phyloP scores from a whole-genome alignment of 495 filamentous ascomycete species.

The Hyaloscypha finlandica region DNA sequence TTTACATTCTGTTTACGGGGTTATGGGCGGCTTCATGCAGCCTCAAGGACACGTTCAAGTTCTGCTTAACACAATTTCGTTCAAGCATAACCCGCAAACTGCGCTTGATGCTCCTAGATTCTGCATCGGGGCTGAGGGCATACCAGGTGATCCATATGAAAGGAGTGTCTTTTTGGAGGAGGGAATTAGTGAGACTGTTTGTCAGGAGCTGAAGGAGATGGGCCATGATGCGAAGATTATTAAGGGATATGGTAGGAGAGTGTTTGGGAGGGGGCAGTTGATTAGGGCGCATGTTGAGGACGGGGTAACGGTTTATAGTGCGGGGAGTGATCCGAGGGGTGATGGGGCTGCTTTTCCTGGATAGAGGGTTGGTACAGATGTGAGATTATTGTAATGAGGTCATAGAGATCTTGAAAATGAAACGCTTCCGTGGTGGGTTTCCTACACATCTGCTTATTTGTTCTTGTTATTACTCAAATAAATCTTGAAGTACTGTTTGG shows the following conservation, averaged over 20 bases:
- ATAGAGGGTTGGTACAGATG: not conserved
- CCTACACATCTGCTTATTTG: no score
- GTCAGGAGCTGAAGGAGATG: slow-evolving; percentile 63
- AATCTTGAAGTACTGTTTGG: no score
- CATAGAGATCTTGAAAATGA: no score
- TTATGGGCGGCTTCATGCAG: slow-evolving; percentile 99
- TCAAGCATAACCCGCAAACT: slow-evolving; percentile 81
- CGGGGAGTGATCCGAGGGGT: slow-evolving; percentile 84
- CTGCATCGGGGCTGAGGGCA: slow-evolving; percentile 70
- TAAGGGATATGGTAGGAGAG: slow-evolving; percentile 61
- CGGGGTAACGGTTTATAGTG: slow-evolving; percentile 71
- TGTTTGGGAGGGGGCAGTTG: slow-evolving; percentile 92
- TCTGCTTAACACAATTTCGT: slow-evolving; percentile 84
- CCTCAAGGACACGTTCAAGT: slow-evolving; percentile 98
- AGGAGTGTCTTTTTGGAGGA: slow-evolving; percentile 79
- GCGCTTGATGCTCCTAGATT: slow-evolving; percentile 89
- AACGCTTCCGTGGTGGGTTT: no score
- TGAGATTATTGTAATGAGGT: not conserved
- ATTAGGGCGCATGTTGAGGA: slow-evolving; percentile 75
- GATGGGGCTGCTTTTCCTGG: slow-evolving; percentile 81
- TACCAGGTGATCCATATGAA: slow-evolving; percentile 53
- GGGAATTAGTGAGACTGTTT: slow-evolving; percentile 68
- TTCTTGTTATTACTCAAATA: no score
- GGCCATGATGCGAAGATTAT: slow-evolving; percentile 77
- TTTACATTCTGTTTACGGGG: slow-evolving; percentile 84